Evolutionary conservation across 805 yeast species (phyloP).

Genomic region (Priceomyces melissophilus): DNA sequence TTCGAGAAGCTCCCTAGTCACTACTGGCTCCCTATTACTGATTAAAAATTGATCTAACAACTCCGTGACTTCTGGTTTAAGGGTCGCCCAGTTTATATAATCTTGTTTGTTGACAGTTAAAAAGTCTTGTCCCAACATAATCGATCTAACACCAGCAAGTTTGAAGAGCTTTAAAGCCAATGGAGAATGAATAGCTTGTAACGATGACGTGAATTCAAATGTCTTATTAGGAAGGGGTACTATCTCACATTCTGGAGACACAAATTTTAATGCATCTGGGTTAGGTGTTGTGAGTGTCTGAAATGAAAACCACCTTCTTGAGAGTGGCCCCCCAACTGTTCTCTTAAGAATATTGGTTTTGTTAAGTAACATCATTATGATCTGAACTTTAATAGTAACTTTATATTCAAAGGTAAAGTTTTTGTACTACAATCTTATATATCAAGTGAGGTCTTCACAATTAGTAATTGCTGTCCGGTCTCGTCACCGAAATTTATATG

Average conservation of each 20-base stretch:
- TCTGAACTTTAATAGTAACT: not conserved
- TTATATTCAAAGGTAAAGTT: not conserved
- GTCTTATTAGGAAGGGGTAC: slow-evolving; percentile 46
- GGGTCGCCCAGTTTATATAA: slow-evolving; percentile 54
- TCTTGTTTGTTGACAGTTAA: slow-evolving; percentile 69
- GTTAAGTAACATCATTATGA: not conserved
- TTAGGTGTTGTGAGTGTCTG: slow-evolving; percentile 65
- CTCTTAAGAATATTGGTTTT: not conserved
- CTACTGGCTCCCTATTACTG: slow-evolving; percentile 34
- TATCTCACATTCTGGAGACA: slow-evolving; percentile 45
- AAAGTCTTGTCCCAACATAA: slow-evolving; percentile 73
- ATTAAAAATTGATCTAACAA: slow-evolving; percentile 50
- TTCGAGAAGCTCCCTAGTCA: slow-evolving; percentile 38
- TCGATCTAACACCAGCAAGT: slow-evolving; percentile 60
- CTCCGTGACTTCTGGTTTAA: slow-evolving; percentile 59
- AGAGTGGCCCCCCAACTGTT: not conserved
- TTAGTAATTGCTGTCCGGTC: slow-evolving; percentile 1
- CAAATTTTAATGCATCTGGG: slow-evolving; percentile 69
- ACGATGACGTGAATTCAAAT: slow-evolving; percentile 49
- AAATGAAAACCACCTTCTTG: slow-evolving; percentile 29
- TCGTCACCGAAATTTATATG: slow-evolving; percentile 2
- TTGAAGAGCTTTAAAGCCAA: slow-evolving; percentile 60
- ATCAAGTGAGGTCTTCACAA: slow-evolving; percentile 1
- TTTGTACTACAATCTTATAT: not conserved
- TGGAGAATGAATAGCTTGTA: slow-evolving; percentile 61